Evolutionary conservation across 2,329 filamentous ascomycete genomes (phyloP).

Genomic region (Trichothecium sympodiale): DNA sequence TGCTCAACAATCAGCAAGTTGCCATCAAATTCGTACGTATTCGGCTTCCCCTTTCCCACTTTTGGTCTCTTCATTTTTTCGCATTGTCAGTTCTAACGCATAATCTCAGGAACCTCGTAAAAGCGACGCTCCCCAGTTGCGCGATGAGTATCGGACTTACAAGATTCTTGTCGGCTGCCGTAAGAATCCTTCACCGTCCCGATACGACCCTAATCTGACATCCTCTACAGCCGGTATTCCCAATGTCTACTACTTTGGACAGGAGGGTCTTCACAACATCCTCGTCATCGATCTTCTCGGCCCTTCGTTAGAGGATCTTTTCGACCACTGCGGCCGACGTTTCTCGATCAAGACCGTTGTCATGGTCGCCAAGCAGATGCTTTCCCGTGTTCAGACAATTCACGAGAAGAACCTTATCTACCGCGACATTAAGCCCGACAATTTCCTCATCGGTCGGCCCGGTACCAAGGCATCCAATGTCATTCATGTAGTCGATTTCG

Average conservation of each 20-base stretch:
- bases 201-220: slow-evolving; percentile 10
- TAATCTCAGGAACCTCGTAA: slow-evolving; percentile 80
- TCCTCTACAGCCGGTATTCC: slow-evolving; percentile 71
- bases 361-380: slow-evolving; percentile 99
- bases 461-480: slow-evolving; percentile 93
- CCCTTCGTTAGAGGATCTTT: slow-evolving; percentile 89
- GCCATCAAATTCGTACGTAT: slow-evolving; percentile 98
- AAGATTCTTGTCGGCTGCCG: slow-evolving; percentile 98
- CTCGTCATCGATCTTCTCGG: slow-evolving; percentile 94
- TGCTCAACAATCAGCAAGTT: slow-evolving; percentile 97
- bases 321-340: slow-evolving; percentile 90
- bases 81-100: slow-evolving; percentile 3
- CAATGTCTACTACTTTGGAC: slow-evolving; percentile 99
- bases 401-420: slow-evolving; percentile 99
- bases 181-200: slow-evolving; percentile 43
- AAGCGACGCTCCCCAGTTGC: slow-evolving; percentile 92
- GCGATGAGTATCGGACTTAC: slow-evolving; percentile 98
- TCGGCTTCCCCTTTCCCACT: no score
- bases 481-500: slow-evolving; percentile 97
- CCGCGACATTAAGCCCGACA: slow-evolving; percentile 98
- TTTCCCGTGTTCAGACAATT: slow-evolving; percentile 84
- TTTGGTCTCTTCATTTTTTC: no score
- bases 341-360: slow-evolving; percentile 97
- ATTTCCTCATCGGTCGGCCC: slow-evolving; percentile 91
- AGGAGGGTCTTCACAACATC: slow-evolving; percentile 97